Base-by-base conservation (phyloP, 83 land plant species). In the Diphasiastrum complanatum region DNA sequence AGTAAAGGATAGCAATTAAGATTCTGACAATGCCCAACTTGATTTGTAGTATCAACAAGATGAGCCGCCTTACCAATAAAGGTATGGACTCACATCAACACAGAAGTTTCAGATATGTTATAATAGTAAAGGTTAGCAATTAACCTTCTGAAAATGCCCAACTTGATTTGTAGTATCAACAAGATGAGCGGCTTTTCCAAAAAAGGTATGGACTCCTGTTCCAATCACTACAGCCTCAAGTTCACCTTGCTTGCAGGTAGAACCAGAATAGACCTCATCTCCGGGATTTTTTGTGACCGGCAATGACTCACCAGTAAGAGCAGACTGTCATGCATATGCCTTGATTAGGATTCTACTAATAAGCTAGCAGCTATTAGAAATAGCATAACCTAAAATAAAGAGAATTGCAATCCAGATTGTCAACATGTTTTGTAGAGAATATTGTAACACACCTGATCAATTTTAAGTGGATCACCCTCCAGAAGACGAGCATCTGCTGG, bases 401-500 rank as follows among this genome's bases (percentile, higher is more conserved):
- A 41, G 48, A 45, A 24, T 10, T 27, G 59, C 58, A 47, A 46
- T 24, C 25, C n/a, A n/a, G n/a, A n/a, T n/a, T n/a, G n/a, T n/a
- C n/a, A n/a, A n/a, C n/a, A n/a, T 38, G 2, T 2, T 18, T 16
- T 20, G 19, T 31, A 19, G 31, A n/a, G 30, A 31, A 20, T 18
- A 24, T 30, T 10, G 60, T 60, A 1, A 12, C 45, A 47, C 36
- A 68, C 71, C 69, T 80, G 83, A 38, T 65, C 73, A 57, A 48
- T 83, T 59, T 83, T 83, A 25, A 86, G 62, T 6, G 91, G 87
- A 80, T 86, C 91, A 1, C 91, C 91, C 43, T 83, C 91, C 45
- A 86, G 91, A 47, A 86, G 79, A 26, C 91, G 85, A 23, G 91
- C 87, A 74, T 86, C 91, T 20, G 91, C 91, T 43, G 91, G 87